A percentile compares a stretch with the other conserved stretches of the same genome.
Evolutionary conservation across 2,329 filamentous ascomycete genomes (phyloP).

Genomic region (Penicillium sp.): DNA sequence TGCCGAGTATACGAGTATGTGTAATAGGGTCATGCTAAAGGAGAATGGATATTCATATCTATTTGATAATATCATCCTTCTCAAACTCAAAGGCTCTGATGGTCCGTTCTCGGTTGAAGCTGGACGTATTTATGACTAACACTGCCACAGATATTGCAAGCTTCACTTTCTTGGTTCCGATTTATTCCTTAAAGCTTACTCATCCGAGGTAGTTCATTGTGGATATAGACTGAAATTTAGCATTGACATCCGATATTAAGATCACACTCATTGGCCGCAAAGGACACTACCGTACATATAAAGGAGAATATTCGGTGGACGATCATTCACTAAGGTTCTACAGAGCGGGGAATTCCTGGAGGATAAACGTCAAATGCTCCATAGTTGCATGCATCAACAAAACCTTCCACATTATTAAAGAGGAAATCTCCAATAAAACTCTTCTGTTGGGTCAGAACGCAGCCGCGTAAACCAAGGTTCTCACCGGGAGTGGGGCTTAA

Average conservation of each 20-base stretch:
- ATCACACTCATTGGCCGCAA: not conserved
- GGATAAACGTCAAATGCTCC: not conserved
- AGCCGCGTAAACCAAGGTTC: not conserved
- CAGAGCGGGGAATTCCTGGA: not conserved
- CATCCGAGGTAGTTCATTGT: not conserved
- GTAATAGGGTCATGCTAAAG: not conserved
- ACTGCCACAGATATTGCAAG: not conserved
- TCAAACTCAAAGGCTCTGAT: not conserved
- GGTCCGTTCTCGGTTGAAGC: no score
- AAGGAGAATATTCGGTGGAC: not conserved
- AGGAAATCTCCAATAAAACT: not conserved
- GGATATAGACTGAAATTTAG: not conserved
- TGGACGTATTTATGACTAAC: not conserved
- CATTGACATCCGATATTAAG: not conserved
- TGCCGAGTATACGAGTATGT: not conserved
- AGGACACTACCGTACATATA: not conserved
- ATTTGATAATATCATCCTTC: not conserved
- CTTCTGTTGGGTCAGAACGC: not conserved
- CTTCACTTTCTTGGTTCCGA: not conserved
- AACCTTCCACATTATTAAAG: not conserved
- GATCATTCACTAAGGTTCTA: not conserved
- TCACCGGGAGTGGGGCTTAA: conserved; percentile 14
- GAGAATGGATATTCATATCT: not conserved
- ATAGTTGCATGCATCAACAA: not conserved
- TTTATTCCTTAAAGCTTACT: not conserved